Evolutionary conservation across 805 yeast genomes (phyloP).

Genomic region (Metschnikowia kofuensis): DNA sequence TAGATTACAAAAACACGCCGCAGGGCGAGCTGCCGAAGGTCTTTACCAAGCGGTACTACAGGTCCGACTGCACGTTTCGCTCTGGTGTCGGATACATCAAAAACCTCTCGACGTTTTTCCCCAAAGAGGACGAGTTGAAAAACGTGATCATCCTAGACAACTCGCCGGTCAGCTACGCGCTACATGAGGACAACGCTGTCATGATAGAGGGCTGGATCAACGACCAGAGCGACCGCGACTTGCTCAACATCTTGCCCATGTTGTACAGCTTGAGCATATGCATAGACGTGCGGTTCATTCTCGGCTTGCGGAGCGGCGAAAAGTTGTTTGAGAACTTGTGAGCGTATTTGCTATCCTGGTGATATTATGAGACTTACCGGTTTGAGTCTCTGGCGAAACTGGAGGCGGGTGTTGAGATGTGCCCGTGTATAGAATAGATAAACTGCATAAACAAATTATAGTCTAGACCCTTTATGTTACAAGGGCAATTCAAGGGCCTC

Average conservation of each 20-base stretch:
- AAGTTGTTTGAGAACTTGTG: constrained; percentile 45
- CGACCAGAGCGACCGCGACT: constrained; percentile 87
- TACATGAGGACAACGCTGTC: constrained; percentile 84
- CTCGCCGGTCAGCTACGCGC: constrained; percentile 84
- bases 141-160: constrained; percentile 82
- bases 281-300: constrained; percentile 77
- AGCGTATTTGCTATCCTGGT: neutral
- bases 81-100: constrained; percentile 81
- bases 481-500: too few species aligned
- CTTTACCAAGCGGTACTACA: constrained; percentile 63
- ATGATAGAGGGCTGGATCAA: constrained; percentile 97
- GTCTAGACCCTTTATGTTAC: too few species aligned
- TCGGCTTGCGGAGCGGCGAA: constrained; percentile 75
- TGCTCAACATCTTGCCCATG: constrained; percentile 78
- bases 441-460: too few species aligned
- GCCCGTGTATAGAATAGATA: neutral
- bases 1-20: constrained; percentile 15
- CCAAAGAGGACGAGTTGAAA: constrained; percentile 68
- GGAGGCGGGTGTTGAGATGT: neutral
- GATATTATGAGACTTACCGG: constrained; percentile 5
- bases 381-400: constrained; percentile 1
- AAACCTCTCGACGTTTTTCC: constrained; percentile 38
- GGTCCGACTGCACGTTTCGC: constrained; percentile 74
- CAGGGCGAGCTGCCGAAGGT: constrained; percentile 21
- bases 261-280: constrained; percentile 71